Conservation (phyloP, 768 basidiomycete species). For the Serendipita vermifera region DNA sequence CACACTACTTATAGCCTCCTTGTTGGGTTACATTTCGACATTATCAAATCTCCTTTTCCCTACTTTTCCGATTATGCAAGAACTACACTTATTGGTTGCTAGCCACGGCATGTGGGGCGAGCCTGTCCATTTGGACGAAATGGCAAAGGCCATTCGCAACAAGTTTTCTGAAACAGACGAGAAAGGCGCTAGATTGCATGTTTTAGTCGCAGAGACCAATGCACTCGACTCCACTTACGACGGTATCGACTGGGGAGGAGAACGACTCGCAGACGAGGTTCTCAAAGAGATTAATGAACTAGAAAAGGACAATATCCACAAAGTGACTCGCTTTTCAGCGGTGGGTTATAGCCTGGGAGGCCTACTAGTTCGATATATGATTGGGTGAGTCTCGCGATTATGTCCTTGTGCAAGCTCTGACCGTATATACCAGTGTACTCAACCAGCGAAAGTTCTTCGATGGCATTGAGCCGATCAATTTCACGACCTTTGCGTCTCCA, state of each 20-base stretch:
- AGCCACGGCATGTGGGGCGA: constrained; percentile 65
- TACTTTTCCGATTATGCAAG: neutral
- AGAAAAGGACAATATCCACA: constrained; percentile 35
- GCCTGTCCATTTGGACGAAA: constrained; percentile 48
- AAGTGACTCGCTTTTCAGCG: constrained; percentile 55
- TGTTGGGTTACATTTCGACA: no score
- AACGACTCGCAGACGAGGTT: constrained; percentile 70
- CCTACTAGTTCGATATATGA: constrained; percentile 61
- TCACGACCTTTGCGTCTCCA: constrained; percentile 73
- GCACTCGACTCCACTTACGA: constrained; percentile 47
- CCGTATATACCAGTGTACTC: constrained; percentile 51
- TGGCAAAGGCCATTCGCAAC: constrained; percentile 41
- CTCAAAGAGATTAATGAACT: constrained; percentile 43
- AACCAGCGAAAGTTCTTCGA: constrained; percentile 60
- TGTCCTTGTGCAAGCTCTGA: no score
- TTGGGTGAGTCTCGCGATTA: constrained; percentile 39
- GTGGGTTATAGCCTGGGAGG: constrained; percentile 76
- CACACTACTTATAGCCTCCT: no score
- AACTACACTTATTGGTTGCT: constrained; percentile 13
- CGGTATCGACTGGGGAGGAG: constrained; percentile 73
- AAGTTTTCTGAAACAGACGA: constrained; percentile 24
- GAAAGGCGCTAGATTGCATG: constrained; percentile 34
- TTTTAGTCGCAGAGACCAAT: constrained; percentile 46
- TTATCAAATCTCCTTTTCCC: neutral
- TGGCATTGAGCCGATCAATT: constrained; percentile 57